Conservation (phyloP, 257 asterid species). For the Gynochthodes officinalis region DNA sequence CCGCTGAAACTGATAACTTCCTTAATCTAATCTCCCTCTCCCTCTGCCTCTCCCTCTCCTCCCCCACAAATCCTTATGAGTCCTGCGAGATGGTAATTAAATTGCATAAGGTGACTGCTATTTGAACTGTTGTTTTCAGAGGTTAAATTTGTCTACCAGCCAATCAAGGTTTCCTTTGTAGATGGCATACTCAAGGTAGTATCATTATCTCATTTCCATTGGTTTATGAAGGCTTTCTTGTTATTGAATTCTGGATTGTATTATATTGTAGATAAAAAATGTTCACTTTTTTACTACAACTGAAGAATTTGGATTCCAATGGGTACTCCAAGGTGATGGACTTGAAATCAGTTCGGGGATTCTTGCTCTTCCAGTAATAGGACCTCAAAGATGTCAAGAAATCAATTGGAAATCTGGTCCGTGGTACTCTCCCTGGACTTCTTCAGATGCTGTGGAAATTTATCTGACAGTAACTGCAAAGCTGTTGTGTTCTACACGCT, state of each 20-base stretch:
- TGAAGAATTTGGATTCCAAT: slow-evolving; percentile 61
- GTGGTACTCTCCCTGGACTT: slow-evolving; percentile 61
- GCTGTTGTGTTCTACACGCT: slow-evolving; percentile 56
- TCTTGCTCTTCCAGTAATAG: slow-evolving; percentile 51
- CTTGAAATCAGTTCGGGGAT: slow-evolving; percentile 64
- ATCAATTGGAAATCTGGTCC: slow-evolving; percentile 70
- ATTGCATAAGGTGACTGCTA: background rate
- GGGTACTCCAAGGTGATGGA: slow-evolving; percentile 80
- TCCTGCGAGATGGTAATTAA: background rate
- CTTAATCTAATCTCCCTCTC: too few relatives aligned
- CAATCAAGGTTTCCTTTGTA: slow-evolving; percentile 66
- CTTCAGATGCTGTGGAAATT: slow-evolving; percentile 59
- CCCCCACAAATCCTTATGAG: background rate
- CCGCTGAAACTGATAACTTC: background rate
- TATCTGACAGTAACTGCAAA: slow-evolving; percentile 60
- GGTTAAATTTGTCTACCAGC: slow-evolving; percentile 90
- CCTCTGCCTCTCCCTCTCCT: background rate
- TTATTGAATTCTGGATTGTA: slow-evolving; percentile 7
- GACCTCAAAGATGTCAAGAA: slow-evolving; percentile 53
- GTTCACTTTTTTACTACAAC: slow-evolving; percentile 76
- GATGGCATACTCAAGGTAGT: slow-evolving; percentile 73
- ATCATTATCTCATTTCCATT: slow-evolving; percentile 10
- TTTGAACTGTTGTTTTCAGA: slow-evolving; percentile 39
- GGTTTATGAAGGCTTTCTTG: slow-evolving; percentile 8
- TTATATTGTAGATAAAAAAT: slow-evolving; percentile 62